phyloP scores from a whole-genome alignment of 345 rosid genomes.

The Citrus glauca region DNA sequence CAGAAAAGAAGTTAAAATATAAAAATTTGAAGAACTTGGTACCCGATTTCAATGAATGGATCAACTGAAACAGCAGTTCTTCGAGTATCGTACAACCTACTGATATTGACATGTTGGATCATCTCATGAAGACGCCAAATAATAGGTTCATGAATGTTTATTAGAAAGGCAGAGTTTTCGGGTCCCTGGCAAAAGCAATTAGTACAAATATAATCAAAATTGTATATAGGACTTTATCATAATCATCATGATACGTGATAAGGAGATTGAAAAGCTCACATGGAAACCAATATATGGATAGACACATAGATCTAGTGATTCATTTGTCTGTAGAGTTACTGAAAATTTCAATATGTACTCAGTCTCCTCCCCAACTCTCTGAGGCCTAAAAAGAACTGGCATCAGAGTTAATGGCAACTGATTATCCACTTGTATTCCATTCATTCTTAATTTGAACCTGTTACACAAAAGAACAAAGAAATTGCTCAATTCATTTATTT shows the following conservation, averaged over 20 bases:
- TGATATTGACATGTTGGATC: conserved; percentile 78
- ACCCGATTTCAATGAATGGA: conserved; percentile 96
- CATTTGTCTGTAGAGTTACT: conserved; percentile 73
- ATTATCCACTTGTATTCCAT: conserved; percentile 88
- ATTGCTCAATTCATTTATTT: background rate
- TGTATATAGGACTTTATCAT: background rate
- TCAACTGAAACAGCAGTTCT: conserved; percentile 92
- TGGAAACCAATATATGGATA: conserved; percentile 87
- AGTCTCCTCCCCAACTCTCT: conserved; percentile 61
- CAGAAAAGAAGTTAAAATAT: conserved; percentile 2
- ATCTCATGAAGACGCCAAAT: conserved; percentile 99
- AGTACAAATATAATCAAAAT: conserved; percentile 11
- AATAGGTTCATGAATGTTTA: conserved; percentile 93
- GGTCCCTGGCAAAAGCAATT: conserved; percentile 55
- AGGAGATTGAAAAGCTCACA: conserved; percentile 35
- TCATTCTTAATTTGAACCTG: conserved; percentile 87
- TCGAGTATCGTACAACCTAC: conserved; percentile 56
- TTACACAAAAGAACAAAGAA: conserved; percentile 9
- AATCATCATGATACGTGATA: background rate
- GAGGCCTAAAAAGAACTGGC: conserved; percentile 98
- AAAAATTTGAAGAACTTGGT: conserved; percentile 17
- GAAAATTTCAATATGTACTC: conserved; percentile 78
- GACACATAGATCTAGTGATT: conserved; percentile 70
- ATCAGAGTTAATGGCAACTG: conserved; percentile 89
- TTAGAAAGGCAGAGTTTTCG: conserved; percentile 77